A percentile compares a stretch with the other conserved stretches of the same genome.
Conservation (phyloP, 2,329 filamentous ascomycete genomes). For the Fusarium sp. region DNA sequence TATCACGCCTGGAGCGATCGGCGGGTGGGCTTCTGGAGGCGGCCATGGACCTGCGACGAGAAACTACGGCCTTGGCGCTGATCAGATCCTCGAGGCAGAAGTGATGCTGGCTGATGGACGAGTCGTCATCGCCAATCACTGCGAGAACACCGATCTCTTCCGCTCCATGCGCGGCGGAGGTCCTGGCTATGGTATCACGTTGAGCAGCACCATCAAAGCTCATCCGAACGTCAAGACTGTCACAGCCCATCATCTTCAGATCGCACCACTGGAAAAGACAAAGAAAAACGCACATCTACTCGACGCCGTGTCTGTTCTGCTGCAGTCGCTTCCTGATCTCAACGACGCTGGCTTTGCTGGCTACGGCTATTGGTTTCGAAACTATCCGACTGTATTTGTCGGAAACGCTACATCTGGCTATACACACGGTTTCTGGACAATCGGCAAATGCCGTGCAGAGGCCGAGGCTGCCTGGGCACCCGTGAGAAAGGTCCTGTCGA, state of each 20-base stretch:
- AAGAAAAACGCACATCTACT: slow-evolving; percentile 17
- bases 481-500: neutral
- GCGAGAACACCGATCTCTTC: slow-evolving; percentile 22
- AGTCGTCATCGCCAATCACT: slow-evolving; percentile 17
- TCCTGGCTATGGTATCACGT: slow-evolving; percentile 16
- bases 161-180: slow-evolving; percentile 24
- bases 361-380: slow-evolving; percentile 29
- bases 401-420: slow-evolving; percentile 27
- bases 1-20: slow-evolving; percentile 23
- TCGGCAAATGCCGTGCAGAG: neutral
- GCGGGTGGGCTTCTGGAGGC: slow-evolving; percentile 25
- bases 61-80: slow-evolving; percentile 24
- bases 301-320: neutral
- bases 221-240: slow-evolving; percentile 17
- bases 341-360: slow-evolving; percentile 30
- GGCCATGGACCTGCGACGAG: slow-evolving; percentile 27
- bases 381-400: slow-evolving; percentile 6
- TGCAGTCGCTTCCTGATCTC: slow-evolving; percentile 20
- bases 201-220: slow-evolving; percentile 26
- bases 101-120: slow-evolving; percentile 23
- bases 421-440: slow-evolving; percentile 18
- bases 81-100: slow-evolving; percentile 25
- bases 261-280: slow-evolving; percentile 14
- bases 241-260: slow-evolving; percentile 10
- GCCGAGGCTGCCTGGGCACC: slow-evolving; percentile 17